Conservation (phyloP, 1,284 basidiomycete genomes). For the Apiotrichum akiyoshidainum region DNA sequence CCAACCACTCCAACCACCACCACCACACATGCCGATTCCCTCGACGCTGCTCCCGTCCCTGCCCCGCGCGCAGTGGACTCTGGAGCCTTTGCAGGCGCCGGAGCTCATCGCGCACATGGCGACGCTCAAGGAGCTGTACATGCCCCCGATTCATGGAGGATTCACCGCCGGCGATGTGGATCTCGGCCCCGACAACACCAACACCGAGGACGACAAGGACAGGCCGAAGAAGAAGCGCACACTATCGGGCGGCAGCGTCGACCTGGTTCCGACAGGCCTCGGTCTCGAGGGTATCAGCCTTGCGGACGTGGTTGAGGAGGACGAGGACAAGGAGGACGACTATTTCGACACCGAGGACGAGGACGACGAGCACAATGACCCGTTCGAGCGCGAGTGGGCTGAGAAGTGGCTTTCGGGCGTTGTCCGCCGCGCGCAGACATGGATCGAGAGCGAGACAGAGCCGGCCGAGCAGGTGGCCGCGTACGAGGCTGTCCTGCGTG, state of each 20-base stretch:
- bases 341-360: constrained; percentile 8
- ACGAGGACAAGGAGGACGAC: constrained; percentile 10
- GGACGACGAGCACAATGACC: constrained; percentile 21
- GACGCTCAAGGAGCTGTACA: constrained; percentile 37
- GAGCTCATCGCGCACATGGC: constrained; percentile 38
- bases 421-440: constrained; percentile 41
- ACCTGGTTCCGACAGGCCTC: constrained; percentile 24
- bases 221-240: constrained; percentile 14
- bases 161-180: constrained; percentile 32
- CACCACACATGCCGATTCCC: constrained; percentile 20
- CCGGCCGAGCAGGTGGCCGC: constrained; percentile 2
- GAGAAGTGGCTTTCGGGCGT: constrained; percentile 49
- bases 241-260: constrained; percentile 23
- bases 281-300: constrained; percentile 31
- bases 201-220: neutral
- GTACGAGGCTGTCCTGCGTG: constrained; percentile 24
- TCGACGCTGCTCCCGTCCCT: constrained; percentile 39
- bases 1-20: neutral
- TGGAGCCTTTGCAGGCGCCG: constrained; percentile 28
- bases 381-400: constrained; percentile 51
- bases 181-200: constrained; percentile 5
- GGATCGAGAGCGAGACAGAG: constrained; percentile 22
- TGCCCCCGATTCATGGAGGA: constrained; percentile 47
- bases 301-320: constrained; percentile 8
- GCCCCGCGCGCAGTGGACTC: constrained; percentile 35